Evolutionary conservation across 2,329 filamentous ascomycete species (phyloP), one percentile per base, ranked within the genome.

Genomic region (Botrytis fabae): DNA sequence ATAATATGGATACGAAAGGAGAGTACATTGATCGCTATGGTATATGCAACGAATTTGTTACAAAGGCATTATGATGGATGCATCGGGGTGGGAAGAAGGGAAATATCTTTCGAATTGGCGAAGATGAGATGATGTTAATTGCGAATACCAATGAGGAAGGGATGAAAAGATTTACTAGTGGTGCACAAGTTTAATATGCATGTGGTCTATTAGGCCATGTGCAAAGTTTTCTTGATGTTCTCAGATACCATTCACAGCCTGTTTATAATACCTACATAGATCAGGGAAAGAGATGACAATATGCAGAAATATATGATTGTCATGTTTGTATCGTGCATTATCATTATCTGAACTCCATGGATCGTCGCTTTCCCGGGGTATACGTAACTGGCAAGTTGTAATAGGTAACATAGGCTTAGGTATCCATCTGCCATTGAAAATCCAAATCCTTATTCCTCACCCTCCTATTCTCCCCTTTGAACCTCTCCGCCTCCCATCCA

Each of bases 351-450:
- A 42, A 38, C 6, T 25, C 25, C 35, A 57, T 69, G 16, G 10
- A 57, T 28, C 16, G 51, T 57, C 51, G 51, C n/a, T 57, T 57
- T 57, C 51, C 51, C 14, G n/a, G 51, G 51, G 51, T 57, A 65
- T 25, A 35, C 8, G 10, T 35, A n/a, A 35, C 28, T 65, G 51
- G 14, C 51, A 28, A 28, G 28, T 18, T 28, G 32, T 61, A 42
- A 42, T n/a, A 18, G 57, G 25, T 7, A 42, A 57, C n/a, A 38
- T 87, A 96, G 82, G 94, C 93, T 38, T 87, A 97, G 82, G 94
- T 93, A 83, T 98, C 96, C 92, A 97, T 96, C 85, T 98, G 93
- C 96, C 95, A 99, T 46, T 92, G 90, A 82, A 98, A 98, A 78
- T 95, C 91, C 79, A 98, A 82, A 46, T 91, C 91, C 82, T 93